phyloP scores from a whole-genome alignment of 2,329 filamentous ascomycete genomes.

The Arthroderma sp. region DNA sequence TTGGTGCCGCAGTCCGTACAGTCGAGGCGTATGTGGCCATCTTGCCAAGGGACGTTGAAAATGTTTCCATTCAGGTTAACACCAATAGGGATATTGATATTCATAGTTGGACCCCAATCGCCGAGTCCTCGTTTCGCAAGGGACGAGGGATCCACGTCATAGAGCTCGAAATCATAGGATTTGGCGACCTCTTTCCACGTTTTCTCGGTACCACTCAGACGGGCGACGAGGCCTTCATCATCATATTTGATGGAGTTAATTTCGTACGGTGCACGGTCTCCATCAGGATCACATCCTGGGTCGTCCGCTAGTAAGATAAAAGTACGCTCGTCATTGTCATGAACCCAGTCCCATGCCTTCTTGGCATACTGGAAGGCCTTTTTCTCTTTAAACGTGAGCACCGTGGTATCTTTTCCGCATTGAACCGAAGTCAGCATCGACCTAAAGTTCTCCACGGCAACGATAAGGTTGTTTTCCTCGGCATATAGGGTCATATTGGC shows the following conservation, averaged over 20 bases:
- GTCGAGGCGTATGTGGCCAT: neutral
- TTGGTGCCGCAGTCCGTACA: constrained; percentile 1
- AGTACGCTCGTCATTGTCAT: constrained; percentile 4
- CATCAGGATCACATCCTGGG: constrained; percentile 3
- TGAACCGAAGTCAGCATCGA: constrained; percentile 2
- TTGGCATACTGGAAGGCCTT: constrained; percentile 4
- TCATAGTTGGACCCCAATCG: neutral
- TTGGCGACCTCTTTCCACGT: constrained; percentile 4
- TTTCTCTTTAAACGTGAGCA: constrained; percentile 1
- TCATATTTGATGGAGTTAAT: constrained; percentile 4
- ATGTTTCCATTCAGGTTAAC: constrained; percentile 1
- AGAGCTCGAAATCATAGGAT: constrained; percentile 4
- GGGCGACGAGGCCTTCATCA: constrained; percentile 2
- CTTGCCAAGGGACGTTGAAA: neutral
- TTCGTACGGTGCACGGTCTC: constrained; percentile 1
- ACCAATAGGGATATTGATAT: neutral
- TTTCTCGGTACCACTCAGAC: constrained; percentile 2
- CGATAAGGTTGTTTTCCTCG: neutral
- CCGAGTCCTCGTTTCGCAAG: neutral
- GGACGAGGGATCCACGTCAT: neutral
- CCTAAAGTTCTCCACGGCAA: constrained; percentile 3
- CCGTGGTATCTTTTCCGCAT: constrained; percentile 1
- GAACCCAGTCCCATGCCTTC: constrained; percentile 4
- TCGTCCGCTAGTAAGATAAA: constrained; percentile 5
- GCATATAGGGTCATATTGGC: constrained; percentile 6